Evolutionary conservation across 2,329 filamentous ascomycete species (phyloP).

Genomic region (Fusarium pininemorale): DNA sequence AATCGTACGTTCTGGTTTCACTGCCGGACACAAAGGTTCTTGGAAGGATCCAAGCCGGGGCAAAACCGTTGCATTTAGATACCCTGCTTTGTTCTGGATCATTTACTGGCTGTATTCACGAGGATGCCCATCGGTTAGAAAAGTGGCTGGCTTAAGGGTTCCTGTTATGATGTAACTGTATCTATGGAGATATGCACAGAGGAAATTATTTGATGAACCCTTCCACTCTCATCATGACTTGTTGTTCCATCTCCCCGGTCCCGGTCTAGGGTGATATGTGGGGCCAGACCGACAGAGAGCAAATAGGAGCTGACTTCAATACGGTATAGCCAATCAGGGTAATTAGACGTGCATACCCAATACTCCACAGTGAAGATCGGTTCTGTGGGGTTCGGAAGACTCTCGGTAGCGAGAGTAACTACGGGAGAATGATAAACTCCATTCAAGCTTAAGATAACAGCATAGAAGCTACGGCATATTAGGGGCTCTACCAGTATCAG

Average conservation of each 20-base stretch:
- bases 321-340: neutral
- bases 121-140: neutral
- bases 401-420: neutral
- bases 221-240: neutral
- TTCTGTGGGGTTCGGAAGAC: neutral
- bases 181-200: neutral
- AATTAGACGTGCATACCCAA: accelerated
- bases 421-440: neutral
- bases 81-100: accelerated
- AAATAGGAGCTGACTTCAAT: neutral
- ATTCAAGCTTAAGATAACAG: neutral
- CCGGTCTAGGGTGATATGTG: neutral
- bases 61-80: accelerated
- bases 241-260: neutral
- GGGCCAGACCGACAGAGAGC: accelerated
- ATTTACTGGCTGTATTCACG: neutral
- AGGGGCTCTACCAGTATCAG: neutral
- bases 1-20: neutral
- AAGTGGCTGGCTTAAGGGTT: neutral
- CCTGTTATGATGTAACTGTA: neutral
- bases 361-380: accelerated
- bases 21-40: too few species aligned
- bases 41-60: neutral
- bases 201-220: neutral
- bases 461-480: neutral